These are phyloP conservation scores for Suhomyces faveliae DNA, from an alignment of 805 yeast genomes.

Conservation along the genomic window DNA sequence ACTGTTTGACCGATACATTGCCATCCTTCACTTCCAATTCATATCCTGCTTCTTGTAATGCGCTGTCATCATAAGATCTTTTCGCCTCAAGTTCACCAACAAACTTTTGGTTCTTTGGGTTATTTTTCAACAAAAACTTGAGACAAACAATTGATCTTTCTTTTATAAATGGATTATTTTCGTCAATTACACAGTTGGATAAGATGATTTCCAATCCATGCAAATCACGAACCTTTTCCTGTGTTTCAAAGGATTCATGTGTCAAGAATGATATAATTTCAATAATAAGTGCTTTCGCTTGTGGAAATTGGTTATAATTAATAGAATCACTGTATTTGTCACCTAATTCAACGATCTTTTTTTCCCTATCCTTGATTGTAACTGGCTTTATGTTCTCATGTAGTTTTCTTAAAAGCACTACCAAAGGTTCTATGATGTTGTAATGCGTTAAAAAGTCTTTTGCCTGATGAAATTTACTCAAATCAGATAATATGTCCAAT, in stretches of 20 bases:
- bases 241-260: conserved; percentile 52
- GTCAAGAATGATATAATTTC: conserved; percentile 63
- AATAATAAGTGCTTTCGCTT: conserved; percentile 62
- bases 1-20: conserved; percentile 52
- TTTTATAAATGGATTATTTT: conserved; percentile 82
- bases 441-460: conserved; percentile 43
- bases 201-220: conserved; percentile 72
- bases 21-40: conserved; percentile 75
- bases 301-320: conserved; percentile 40
- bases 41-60: conserved; percentile 68
- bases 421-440: conserved; percentile 32
- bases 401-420: conserved; percentile 37
- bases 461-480: conserved; percentile 40
- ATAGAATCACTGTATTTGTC: conserved; percentile 24
- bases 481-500: conserved; percentile 43
- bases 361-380: conserved; percentile 17
- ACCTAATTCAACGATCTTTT: conserved; percentile 25
- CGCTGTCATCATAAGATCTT: conserved; percentile 54
- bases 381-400: conserved; percentile 36
- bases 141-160: conserved; percentile 83
- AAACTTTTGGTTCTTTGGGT: conserved; percentile 69
- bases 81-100: conserved; percentile 77
- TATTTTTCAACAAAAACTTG: conserved; percentile 62
- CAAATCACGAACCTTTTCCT: conserved; percentile 61
- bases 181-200: conserved; percentile 82